These are phyloP conservation scores for Austroboletus olivaceoglutinosus DNA, from an alignment of 1,284 basidiomycete species.

Conservation along the genomic window DNA sequence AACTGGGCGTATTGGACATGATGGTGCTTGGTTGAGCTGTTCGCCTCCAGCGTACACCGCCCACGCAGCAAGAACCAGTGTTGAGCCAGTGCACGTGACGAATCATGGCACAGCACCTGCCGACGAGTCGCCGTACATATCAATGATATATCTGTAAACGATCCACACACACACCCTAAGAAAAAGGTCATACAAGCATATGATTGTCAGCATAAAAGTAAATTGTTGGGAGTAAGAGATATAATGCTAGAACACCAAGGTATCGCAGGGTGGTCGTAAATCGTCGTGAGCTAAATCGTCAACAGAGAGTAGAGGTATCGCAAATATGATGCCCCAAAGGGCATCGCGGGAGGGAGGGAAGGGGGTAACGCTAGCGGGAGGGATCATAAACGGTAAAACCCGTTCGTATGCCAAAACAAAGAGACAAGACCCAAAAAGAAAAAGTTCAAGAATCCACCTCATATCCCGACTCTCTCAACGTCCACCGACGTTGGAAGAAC, in stretches of 20 bases:
- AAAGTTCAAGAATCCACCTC: background rate
- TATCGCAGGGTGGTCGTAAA: conserved; percentile 10
- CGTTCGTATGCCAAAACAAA: conserved; percentile 3
- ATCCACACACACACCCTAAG: too few species aligned
- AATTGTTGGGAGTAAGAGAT: background rate
- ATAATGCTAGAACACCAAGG: background rate
- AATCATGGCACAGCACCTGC: too few species aligned
- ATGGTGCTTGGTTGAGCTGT: background rate
- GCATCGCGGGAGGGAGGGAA: background rate
- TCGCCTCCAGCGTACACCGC: too few species aligned
- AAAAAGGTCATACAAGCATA: too few species aligned
- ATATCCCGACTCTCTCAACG: conserved; percentile 19
- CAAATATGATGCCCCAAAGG: conserved; percentile 5
- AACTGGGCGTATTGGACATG: too few species aligned
- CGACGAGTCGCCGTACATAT: too few species aligned
- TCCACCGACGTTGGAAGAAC: conserved; percentile 24
- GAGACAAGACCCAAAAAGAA: background rate
- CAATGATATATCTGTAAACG: background rate
- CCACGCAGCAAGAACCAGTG: too few species aligned
- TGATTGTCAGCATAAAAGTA: background rate
- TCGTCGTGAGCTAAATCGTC: conserved; percentile 1
- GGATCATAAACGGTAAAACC: background rate
- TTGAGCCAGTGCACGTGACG: too few species aligned
- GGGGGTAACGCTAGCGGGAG: conserved; percentile 12
- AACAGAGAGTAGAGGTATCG: conserved; percentile 6